phyloP scores from a whole-genome alignment of 305 asterid species.

The Plantago coronopus region DNA sequence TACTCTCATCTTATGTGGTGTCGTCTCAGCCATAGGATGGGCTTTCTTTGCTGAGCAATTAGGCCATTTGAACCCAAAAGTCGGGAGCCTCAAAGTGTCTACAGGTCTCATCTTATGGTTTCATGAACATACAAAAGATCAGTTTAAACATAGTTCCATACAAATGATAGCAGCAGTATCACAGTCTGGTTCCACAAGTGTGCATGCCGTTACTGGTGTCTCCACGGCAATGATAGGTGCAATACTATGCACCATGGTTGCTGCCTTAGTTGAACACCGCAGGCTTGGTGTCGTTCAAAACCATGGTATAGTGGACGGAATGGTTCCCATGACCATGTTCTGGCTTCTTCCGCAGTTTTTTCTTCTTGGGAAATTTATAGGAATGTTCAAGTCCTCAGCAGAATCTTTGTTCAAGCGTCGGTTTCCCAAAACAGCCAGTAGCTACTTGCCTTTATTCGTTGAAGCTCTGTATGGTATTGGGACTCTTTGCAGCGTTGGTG shows the following conservation, averaged over 20 bases:
- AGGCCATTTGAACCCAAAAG: conserved; percentile 34
- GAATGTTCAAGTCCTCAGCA: conserved; percentile 25
- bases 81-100: conserved; percentile 41
- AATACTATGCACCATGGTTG: conserved; percentile 38
- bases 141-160: conserved; percentile 17
- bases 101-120: conserved; percentile 32
- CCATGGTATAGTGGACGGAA: conserved; percentile 31
- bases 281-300: conserved; percentile 33
- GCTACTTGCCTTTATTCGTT: conserved; percentile 28
- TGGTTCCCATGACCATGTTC: conserved; percentile 39
- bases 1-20: conserved; percentile 46
- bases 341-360: conserved; percentile 52
- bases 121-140: conserved; percentile 20
- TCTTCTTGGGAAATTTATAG: conserved; percentile 34
- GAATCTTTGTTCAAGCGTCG: conserved; percentile 25
- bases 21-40: conserved; percentile 34
- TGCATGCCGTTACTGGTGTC: conserved; percentile 33
- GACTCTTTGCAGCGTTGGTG: conserved; percentile 28
- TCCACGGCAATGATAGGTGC: conserved; percentile 32
- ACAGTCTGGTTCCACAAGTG: conserved; percentile 8
- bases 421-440: conserved; percentile 18
- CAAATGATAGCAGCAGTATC: conserved; percentile 8
- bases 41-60: conserved; percentile 56
- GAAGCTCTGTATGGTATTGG: conserved; percentile 33
- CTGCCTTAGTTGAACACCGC: conserved; percentile 40